Evolutionary conservation across 345 rosid genomes (phyloP).

Genomic region (Gossypium sturtianum): DNA sequence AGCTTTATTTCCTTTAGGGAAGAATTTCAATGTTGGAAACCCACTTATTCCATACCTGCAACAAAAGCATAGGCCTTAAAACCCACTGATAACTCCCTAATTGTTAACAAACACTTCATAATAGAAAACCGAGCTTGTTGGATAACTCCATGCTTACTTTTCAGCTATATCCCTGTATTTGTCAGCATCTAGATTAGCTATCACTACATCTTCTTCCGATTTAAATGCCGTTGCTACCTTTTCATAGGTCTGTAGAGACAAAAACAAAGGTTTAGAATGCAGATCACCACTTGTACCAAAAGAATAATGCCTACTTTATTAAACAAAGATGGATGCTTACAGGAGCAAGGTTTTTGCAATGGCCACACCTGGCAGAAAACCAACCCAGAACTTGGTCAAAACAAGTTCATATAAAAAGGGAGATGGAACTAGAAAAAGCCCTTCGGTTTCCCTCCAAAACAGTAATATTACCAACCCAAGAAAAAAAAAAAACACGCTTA

Average conservation of each 20-base stretch:
- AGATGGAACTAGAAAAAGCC: not conserved
- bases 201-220: slow-evolving; percentile 68
- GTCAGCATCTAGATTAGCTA: slow-evolving; percentile 95
- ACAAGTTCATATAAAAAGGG: not conserved
- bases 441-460: not conserved
- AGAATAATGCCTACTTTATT: not conserved
- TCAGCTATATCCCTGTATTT: slow-evolving; percentile 67
- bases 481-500: slow-evolving; percentile 20
- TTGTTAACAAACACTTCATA: not conserved
- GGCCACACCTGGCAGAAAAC: slow-evolving; percentile 80
- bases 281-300: not conserved
- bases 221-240: slow-evolving; percentile 83
- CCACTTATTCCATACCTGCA: slow-evolving; percentile 90
- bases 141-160: slow-evolving; percentile 45
- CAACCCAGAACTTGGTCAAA: slow-evolving; percentile 14
- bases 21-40: slow-evolving; percentile 91
- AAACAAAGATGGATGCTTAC: slow-evolving; percentile 38
- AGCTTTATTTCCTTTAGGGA: slow-evolving; percentile 84
- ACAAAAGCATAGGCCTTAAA: not conserved
- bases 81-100: not conserved
- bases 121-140: not conserved
- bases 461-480: not conserved
- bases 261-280: not conserved
- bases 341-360: slow-evolving; percentile 95
- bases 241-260: slow-evolving; percentile 60